These are phyloP conservation scores for Hypsizygus marmoreus DNA, from an alignment of 768 basidiomycete genomes.

Conservation along the genomic window DNA sequence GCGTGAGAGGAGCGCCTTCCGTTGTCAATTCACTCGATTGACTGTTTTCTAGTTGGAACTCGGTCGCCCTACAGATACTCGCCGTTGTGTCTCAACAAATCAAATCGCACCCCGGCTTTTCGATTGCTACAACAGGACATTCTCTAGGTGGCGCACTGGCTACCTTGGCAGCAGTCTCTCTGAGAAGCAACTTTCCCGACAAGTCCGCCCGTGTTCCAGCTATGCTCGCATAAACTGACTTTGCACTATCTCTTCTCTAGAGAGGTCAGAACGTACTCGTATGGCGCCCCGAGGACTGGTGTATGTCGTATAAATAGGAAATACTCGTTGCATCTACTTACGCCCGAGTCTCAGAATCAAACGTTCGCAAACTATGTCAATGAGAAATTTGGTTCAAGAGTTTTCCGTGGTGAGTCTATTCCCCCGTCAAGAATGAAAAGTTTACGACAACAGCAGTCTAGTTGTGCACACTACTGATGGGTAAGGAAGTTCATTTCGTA, in stretches of 20 bases:
- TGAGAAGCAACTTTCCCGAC: slow-evolving; percentile 43
- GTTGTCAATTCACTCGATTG: background rate
- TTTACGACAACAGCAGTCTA: slow-evolving; percentile 16
- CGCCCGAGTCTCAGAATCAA: slow-evolving; percentile 36
- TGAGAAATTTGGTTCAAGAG: slow-evolving; percentile 36
- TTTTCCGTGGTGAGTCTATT: slow-evolving; percentile 41
- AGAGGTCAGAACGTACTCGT: slow-evolving; percentile 46
- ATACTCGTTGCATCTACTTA: background rate
- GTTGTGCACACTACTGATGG: slow-evolving; percentile 56
- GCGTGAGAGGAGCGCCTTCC: slow-evolving; percentile 33
- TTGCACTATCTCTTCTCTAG: slow-evolving; percentile 18
- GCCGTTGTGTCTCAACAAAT: slow-evolving; percentile 38
- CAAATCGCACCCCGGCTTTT: slow-evolving; percentile 33
- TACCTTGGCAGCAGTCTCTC: slow-evolving; percentile 45
- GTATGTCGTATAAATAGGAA: slow-evolving; percentile 28
- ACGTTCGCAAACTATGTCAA: slow-evolving; percentile 49
- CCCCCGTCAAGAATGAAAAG: background rate
- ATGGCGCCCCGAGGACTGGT: slow-evolving; percentile 51
- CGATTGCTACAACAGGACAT: slow-evolving; percentile 51
- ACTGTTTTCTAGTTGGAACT: slow-evolving; percentile 48
- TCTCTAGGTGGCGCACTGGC: slow-evolving; percentile 57
- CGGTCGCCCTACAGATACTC: slow-evolving; percentile 42
- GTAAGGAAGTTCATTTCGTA: slow-evolving; percentile 21
- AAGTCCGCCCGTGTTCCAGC: slow-evolving; percentile 22
- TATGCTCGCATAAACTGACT: background rate